Base-by-base conservation (phyloP, 768 basidiomycete genomes). In the Kondoa subrosea region DNA sequence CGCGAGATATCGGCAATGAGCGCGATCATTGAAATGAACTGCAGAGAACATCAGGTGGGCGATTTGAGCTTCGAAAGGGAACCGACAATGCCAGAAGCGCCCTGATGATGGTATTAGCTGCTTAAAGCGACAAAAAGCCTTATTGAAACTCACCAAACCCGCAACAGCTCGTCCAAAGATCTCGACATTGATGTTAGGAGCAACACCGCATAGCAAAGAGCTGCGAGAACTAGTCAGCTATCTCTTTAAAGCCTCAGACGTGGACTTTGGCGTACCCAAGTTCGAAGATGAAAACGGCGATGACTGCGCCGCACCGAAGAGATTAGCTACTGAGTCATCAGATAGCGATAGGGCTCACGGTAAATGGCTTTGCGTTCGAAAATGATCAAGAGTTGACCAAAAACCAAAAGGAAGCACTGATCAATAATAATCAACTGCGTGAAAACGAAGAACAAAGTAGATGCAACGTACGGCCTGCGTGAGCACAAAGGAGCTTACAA, bases 151-250 rank as follows among this genome's bases (percentile, higher is more conserved):
- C n/a, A n/a, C n/a, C 1, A 81, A 67, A 14, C 82, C 82, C 1
- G 79, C 76, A 40, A 82, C 71, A 0, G 81, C 81, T 21, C 81
- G 74, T 14, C 82, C 82, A 61, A 81, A 74, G 61, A 80, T 79
- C 29, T 80, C 70, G 4, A 74, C 68, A 50, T 71, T 67, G 27
- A 78, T 73, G 32, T 64, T 70, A 0, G 75, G 74, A 0, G 77
- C 74, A 0, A 78, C 75, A 32, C 79, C 82, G 71, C 81, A 82
- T 50, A 81, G 71, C 21, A 79, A 70, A 1, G 77, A 79, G 1
- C 82, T n/a, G n/a, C n/a, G n/a, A n/a, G n/a, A n/a, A n/a, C n/a
- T n/a, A n/a, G n/a, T n/a, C n/a, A 81, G 26, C 81, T 68, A 70
- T 82, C 81, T n/a, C n/a, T n/a, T n/a, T n/a, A n/a, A n/a, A n/a